phyloP scores from a whole-genome alignment of 345 rosid genomes.

The Stellera chamaejasme region DNA sequence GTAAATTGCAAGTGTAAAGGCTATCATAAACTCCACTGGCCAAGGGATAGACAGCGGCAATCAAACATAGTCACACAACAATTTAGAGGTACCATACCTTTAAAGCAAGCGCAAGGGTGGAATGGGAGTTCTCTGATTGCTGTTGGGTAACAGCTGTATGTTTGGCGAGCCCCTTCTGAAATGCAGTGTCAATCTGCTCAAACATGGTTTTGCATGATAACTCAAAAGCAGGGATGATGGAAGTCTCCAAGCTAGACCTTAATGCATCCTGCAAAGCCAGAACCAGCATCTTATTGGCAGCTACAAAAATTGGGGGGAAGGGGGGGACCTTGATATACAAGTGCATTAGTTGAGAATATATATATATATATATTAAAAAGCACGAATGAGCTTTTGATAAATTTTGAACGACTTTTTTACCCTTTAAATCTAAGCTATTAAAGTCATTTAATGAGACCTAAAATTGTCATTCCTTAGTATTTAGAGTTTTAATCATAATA shows the following conservation, averaged over 20 bases:
- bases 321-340: not conserved
- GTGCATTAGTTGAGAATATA: not conserved
- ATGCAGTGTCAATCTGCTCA: slow-evolving; percentile 55
- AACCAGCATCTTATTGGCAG: slow-evolving; percentile 6
- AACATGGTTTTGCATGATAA: slow-evolving; percentile 71
- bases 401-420: no score
- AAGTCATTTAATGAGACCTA: no score
- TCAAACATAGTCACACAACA: no score
- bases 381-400: no score
- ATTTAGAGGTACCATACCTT: slow-evolving; percentile 29
- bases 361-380: not conserved
- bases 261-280: slow-evolving; percentile 45
- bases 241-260: slow-evolving; percentile 56
- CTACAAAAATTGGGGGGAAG: not conserved
- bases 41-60: no score
- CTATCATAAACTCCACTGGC: no score
- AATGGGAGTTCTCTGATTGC: slow-evolving; percentile 59
- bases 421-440: no score
- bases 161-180: slow-evolving; percentile 51
- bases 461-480: no score
- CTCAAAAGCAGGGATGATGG: slow-evolving; percentile 66
- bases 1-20: no score
- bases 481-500: not conserved
- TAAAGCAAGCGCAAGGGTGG: slow-evolving; percentile 47
- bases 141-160: slow-evolving; percentile 57